These are phyloP conservation scores for Phytopythium mirpurense DNA, from an alignment of 352 stramenopile genomes.

Conservation along the genomic window DNA sequence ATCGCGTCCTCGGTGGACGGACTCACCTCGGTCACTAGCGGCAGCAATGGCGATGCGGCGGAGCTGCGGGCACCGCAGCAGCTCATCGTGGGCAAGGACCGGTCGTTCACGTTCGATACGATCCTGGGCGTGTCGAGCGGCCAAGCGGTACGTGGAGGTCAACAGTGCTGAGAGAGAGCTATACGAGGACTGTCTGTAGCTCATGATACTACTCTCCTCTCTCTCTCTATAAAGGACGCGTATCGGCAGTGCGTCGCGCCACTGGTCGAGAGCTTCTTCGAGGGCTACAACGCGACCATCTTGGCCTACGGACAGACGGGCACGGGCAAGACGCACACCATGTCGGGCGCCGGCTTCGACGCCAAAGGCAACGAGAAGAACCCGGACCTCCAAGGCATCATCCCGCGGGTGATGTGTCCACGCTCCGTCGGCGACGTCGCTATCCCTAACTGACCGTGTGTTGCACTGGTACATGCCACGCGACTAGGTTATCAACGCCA, in stretches of 20 bases:
- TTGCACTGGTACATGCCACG: background rate
- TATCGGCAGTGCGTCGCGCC: slow-evolving; percentile 64
- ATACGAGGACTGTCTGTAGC: no score
- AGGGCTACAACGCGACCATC: slow-evolving; percentile 82
- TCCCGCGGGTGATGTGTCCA: slow-evolving; percentile 86
- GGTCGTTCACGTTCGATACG: slow-evolving; percentile 88
- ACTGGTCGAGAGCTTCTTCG: slow-evolving; percentile 72
- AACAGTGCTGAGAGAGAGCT: no score
- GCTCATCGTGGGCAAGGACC: slow-evolving; percentile 78
- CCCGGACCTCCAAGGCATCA: slow-evolving; percentile 70
- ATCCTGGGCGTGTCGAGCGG: slow-evolving; percentile 70
- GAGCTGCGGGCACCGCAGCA: slow-evolving; percentile 30
- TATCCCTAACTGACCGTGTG: slow-evolving; percentile 1
- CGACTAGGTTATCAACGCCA: slow-evolving; percentile 51
- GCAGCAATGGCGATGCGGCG: slow-evolving; percentile 4
- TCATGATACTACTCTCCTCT: no score
- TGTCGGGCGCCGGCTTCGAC: slow-evolving; percentile 70
- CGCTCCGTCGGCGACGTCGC: no score
- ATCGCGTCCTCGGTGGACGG: slow-evolving; percentile 47
- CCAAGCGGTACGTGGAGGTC: slow-evolving; percentile 42
- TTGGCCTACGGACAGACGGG: slow-evolving; percentile 85
- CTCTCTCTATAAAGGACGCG: slow-evolving; percentile 31
- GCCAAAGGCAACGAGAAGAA: slow-evolving; percentile 45
- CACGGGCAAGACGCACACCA: slow-evolving; percentile 95
- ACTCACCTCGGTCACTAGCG: slow-evolving; percentile 18